These are phyloP conservation scores for Pseudonitzschia multiseries DNA, from an alignment of 108 stramenopile genomes.

Conservation along the genomic window DNA sequence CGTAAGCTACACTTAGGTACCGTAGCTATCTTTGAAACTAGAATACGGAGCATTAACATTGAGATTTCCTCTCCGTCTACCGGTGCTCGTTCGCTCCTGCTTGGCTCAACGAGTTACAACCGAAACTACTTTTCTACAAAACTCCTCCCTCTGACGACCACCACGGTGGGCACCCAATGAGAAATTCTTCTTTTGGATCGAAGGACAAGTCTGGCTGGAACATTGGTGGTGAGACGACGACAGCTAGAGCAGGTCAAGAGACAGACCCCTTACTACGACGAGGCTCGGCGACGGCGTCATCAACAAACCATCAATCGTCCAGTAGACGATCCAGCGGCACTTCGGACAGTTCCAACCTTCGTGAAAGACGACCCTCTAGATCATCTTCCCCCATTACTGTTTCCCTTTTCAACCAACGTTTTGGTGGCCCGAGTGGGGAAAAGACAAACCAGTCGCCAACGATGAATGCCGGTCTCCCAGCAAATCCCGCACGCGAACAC, in stretches of 20 bases:
- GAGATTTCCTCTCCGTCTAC: too few species aligned
- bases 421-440: slow-evolving; percentile 7
- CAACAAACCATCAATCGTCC: slow-evolving; percentile 10
- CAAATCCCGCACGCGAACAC: neutral
- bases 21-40: too few species aligned
- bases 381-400: slow-evolving; percentile 17
- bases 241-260: slow-evolving; percentile 23
- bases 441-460: neutral
- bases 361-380: slow-evolving; percentile 8
- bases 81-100: too few species aligned
- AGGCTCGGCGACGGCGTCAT: slow-evolving; percentile 16
- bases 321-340: slow-evolving; percentile 21
- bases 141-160: neutral
- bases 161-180: slow-evolving; percentile 41
- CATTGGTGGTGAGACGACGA: slow-evolving; percentile 13
- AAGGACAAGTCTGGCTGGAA: slow-evolving; percentile 36
- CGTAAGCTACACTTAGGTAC: too few species aligned
- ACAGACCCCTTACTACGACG: slow-evolving; percentile 27
- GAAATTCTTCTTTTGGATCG: slow-evolving; percentile 21
- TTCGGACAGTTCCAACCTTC: slow-evolving; percentile 17
- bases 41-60: too few species aligned
- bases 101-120: too few species aligned
- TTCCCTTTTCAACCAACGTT: slow-evolving; percentile 12
- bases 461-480: neutral
- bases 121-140: too few species aligned